phyloP scores from a whole-genome alignment of 257 asterid species.

The Solanum chiquidenum region DNA sequence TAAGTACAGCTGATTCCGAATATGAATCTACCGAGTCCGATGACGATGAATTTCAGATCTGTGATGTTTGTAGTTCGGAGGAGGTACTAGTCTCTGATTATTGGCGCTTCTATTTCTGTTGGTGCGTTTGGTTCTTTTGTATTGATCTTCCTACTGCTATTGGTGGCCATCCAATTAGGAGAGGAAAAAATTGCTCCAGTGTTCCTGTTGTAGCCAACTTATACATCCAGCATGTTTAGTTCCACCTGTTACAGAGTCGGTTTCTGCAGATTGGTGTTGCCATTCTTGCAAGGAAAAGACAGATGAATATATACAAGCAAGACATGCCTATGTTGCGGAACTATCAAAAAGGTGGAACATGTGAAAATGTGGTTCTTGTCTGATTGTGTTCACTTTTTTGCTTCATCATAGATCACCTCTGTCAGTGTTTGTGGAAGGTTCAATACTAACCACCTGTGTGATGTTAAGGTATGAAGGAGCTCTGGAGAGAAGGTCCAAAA shows the following conservation, averaged over 20 bases:
- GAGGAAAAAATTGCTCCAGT: conserved; percentile 85
- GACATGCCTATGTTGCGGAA: conserved; percentile 63
- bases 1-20: conserved; percentile 59
- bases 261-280: conserved; percentile 79
- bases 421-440: neutral
- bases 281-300: conserved; percentile 85
- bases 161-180: conserved; percentile 36
- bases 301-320: conserved; percentile 79
- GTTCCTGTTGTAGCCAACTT: conserved; percentile 81
- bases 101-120: neutral
- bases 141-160: neutral
- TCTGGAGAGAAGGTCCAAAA: conserved; percentile 52
- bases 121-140: neutral
- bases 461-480: conserved; percentile 76
- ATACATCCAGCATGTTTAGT: conserved; percentile 74
- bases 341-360: conserved; percentile 47
- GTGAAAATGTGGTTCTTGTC: neutral
- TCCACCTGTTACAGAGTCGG: conserved; percentile 71
- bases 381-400: neutral
- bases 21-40: conserved; percentile 61
- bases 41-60: conserved; percentile 97
- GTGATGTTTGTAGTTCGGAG: conserved; percentile 78
- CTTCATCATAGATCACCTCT: neutral
- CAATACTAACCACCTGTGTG: neutral
- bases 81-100: conserved; percentile 35